phyloP scores from a whole-genome alignment of 371 early-diverging fungal genomes.

The Haplosporangium sp. region DNA sequence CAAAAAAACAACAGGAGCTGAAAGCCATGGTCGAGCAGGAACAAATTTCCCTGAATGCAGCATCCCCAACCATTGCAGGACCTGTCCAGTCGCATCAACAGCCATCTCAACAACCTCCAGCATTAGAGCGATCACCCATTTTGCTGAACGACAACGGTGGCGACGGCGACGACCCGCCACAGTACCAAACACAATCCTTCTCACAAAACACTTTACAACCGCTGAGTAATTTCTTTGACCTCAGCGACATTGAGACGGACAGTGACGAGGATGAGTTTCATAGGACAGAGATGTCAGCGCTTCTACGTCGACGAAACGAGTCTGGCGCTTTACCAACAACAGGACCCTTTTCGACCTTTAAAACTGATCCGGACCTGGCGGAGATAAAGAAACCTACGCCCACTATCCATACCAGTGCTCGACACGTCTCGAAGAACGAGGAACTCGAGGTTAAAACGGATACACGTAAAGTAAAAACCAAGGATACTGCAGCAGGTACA shows the following conservation, averaged over 20 bases:
- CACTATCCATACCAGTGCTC: too few species aligned
- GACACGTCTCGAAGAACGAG: too few species aligned
- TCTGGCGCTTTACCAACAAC: neutral
- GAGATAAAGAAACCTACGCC: too few species aligned
- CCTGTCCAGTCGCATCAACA: neutral
- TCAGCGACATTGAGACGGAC: constrained; percentile 6
- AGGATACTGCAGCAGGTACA: too few species aligned
- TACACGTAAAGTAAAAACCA: too few species aligned
- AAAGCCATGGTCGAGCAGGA: neutral
- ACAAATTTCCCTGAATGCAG: neutral
- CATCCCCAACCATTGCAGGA: neutral
- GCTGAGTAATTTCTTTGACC: neutral
- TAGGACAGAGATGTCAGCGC: neutral
- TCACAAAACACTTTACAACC: neutral
- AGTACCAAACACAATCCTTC: constrained; percentile 2
- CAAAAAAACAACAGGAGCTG: constrained; percentile 2
- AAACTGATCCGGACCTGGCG: too few species aligned
- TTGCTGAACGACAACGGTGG: neutral
- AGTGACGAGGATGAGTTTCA: constrained; percentile 19
- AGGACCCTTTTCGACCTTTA: too few species aligned
- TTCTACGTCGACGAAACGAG: neutral
- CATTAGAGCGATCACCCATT: neutral
- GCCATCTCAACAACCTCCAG: neutral
- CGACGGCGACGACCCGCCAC: neutral
- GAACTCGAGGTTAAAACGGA: too few species aligned